Evolutionary conservation across 805 yeast species (phyloP), one percentile per base, ranked within the genome.

Genomic region (Hanseniaspora lindneri): DNA sequence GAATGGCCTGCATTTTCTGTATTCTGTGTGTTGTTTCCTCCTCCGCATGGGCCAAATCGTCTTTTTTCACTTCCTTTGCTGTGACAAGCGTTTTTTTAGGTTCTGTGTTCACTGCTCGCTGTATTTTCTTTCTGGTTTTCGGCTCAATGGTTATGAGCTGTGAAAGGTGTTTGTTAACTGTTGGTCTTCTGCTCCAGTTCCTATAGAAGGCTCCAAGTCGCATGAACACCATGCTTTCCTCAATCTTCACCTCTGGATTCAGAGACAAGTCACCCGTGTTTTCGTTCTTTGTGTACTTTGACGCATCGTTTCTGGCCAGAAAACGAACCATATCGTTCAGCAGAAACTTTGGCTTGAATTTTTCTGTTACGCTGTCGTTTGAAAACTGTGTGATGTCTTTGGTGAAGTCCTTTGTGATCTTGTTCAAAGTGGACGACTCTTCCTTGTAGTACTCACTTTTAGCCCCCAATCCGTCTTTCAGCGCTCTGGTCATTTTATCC

Each of bases 11-110:
- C 37, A 81, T 74, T 42, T 65, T 63, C 42, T 72, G 71, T 4
- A 84, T 84, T 58, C 80, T 74, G 42, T 70, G 71, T 1, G 88
- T 75, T 0, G 89, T 82, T 51, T 76, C 80, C 47, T 74, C 75
- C 32, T 72, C 76, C 34, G 75, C 71, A 21, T 69, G 64, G 3
- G 63, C 68, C 30, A 81, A 59, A 25, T 79, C 82, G 4, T 66
- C 65, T 0, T 77, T 72, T 0, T 70, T 62, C 8, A 80, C 74
- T 16, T 67, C 67, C 52, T 70, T 71, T 0, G 92, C 87, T 0
- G 79, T 77, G 2, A 70, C 67, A 2, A 69, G 60, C 3, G 56
- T 56, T 0, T 66, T 65, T 1, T 63, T 58, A n/a, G 63, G 59
- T 16, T 74, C 75, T 46, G 72, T 77, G 33, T 19, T 23, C 6